Evolutionary conservation across 768 basidiomycete genomes (phyloP), one percentile per base, ranked within the genome.

Genomic region (Sistotremastrum suecicum): DNA sequence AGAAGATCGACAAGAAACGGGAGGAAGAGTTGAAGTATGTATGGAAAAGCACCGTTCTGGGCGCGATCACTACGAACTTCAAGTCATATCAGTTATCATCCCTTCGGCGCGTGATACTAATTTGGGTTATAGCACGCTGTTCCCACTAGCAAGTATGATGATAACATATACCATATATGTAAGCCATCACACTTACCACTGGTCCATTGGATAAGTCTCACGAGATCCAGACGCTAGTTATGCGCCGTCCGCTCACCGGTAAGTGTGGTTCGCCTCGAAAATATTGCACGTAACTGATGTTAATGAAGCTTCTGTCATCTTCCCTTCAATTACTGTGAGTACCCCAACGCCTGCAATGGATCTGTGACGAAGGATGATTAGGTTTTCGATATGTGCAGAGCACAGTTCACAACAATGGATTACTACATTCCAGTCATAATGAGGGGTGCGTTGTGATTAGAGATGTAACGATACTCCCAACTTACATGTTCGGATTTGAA

Each of bases 91-190:
- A 2, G 11, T 11, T 34, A 31, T 42, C n/a, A 41, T 3, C 32
- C 36, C 3, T 1, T 42, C 29, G 5, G 30, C 34, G 28, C 11
- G 20, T 39, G 28, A 31, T 48, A 41, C 31, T 39, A 2, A 20
- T 2, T 20, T 42, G 1, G 20, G 1, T 2, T 34, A 2, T 44
- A 83, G 78, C 54, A 74, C 67, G 49, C 46, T 74, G 35, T 70
- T 83, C 38, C 83, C 83, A 0, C 57, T 83, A 6, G 35, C 72
- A 1, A 76, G 74, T 31, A 85, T 84, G 82, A 54, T 79, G 37
- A 68, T 72, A 10, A 78, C 80, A 1, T 84, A 74, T 52, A 65
- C 69, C 1, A 65, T 74, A 5, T 83, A 78, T 49, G 68, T 78
- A 60, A 45, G 74, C 56, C 6, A 20, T 0, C 37, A 61, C 58